Base-by-base conservation (phyloP, 257 asterid species). In the Solanum gracilifrons region DNA sequence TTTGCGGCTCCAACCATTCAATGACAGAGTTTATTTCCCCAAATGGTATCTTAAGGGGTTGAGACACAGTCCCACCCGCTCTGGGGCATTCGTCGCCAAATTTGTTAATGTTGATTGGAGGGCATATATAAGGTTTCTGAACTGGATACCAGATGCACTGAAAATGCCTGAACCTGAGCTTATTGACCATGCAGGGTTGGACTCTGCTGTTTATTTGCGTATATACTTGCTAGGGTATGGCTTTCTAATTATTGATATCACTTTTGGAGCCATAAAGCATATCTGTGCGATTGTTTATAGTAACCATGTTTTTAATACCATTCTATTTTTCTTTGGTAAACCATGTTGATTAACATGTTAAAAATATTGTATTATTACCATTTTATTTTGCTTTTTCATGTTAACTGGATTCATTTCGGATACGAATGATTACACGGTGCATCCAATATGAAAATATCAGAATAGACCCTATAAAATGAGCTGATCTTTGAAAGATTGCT, bases 41-140 rank as follows among this genome's bases (percentile, higher is more conserved):
- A 97, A 96, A 90, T 97, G 99, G 99, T 97, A 97, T 87, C 95
- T 97, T 86, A 97, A 95, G 93, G 99, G 99, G 71, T 86, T 96
- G 91, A 93, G 99, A 87, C 92, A 90, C 90, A 97, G 98, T 84
- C 99, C 99, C 18, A 79, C 94, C 73, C 91, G 68, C 86, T 90
- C 95, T 18, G 98, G 99, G 88, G 90, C 95, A 1, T 90, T 90
- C 51, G 95, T 92, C 21, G 80, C 69, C 87, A 94, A 90, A 84
- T 89, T 94, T 89, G 98, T 97, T 71, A 97, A 97, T 90, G 87
- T 97, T 93, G 99, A 97, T 86, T 95, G 98, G 98, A 93, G 95
- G 90, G 90, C 99, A 25, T 97, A 97, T 88, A 64, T 94, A 89
- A 92, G 94, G 87, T 95, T 96, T 84, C 88, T 96, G 93, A 94